These are phyloP conservation scores for Dalbergia oliveri DNA, from an alignment of 306 rosid species.

Conservation along the genomic window DNA sequence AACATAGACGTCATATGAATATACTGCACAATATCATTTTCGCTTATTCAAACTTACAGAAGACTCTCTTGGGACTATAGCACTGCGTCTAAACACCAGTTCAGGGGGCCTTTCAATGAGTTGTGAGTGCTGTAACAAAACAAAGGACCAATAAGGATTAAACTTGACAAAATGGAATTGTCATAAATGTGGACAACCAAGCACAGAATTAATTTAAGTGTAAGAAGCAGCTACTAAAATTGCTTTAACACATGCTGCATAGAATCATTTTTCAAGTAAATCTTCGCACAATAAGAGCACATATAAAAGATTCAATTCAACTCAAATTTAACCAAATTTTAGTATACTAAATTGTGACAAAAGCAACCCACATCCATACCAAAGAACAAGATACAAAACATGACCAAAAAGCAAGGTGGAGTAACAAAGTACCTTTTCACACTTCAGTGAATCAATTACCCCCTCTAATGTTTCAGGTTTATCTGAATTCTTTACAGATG, in stretches of 20 bases:
- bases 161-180: conserved; percentile 34
- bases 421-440: conserved; percentile 78
- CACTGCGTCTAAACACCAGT: conserved; percentile 81
- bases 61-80: conserved; percentile 66
- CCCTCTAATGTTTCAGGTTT: conserved; percentile 80
- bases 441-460: conserved; percentile 62
- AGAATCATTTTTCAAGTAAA: conserved; percentile 32
- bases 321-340: too few species aligned
- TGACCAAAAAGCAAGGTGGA: conserved; percentile 27
- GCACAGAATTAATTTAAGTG: conserved; percentile 15
- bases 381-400: conserved; percentile 27
- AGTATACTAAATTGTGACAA: too few species aligned
- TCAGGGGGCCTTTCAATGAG: conserved; percentile 92
- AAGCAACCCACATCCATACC: too few species aligned
- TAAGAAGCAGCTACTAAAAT: conserved; percentile 29
- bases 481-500: conserved; percentile 71
- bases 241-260: conserved; percentile 27
- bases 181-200: conserved; percentile 1
- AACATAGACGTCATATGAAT: conserved; percentile 26
- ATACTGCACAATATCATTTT: neutral
- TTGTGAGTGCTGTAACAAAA: conserved; percentile 70
- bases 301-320: neutral
- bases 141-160: conserved; percentile 9
- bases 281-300: conserved; percentile 27
- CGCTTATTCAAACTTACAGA: conserved; percentile 59